Conservation (phyloP, 441 rosid genomes). For the Adansonia gregorii region DNA sequence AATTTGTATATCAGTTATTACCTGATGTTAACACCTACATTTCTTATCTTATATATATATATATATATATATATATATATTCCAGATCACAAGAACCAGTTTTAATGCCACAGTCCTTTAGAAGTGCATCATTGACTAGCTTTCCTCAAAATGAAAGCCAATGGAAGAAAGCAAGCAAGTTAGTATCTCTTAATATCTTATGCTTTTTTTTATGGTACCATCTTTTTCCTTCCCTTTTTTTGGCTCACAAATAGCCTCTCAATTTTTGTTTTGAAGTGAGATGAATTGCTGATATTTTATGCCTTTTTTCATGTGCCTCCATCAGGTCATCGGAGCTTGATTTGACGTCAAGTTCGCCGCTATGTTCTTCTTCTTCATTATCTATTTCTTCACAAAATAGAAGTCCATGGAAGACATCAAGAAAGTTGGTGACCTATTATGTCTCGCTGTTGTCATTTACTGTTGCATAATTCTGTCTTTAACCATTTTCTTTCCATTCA, state of each 20-base stretch:
- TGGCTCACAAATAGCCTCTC: background rate
- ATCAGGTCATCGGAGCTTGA: conserved; percentile 54
- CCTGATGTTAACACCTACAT: background rate
- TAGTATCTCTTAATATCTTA: conserved; percentile 29
- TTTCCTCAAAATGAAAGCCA: conserved; percentile 52
- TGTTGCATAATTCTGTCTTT: conserved; percentile 1
- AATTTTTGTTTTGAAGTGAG: background rate
- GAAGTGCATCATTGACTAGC: conserved; percentile 36
- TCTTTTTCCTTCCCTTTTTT: background rate
- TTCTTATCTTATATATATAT: conserved; percentile 2
- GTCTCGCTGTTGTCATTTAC: conserved; percentile 15
- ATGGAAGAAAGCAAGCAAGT: conserved; percentile 53
- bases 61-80: background rate
- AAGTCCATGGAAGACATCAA: conserved; percentile 45
- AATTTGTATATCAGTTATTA: background rate
- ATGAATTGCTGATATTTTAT: background rate
- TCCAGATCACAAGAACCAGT: conserved; percentile 56
- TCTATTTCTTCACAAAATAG: conserved; percentile 53
- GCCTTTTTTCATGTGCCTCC: background rate
- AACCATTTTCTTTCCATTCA: conserved; percentile 19
- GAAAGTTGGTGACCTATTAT: conserved; percentile 48
- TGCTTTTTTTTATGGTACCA: conserved; percentile 5
- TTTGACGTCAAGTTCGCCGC: conserved; percentile 40
- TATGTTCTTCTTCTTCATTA: conserved; percentile 41
- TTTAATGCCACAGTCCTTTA: conserved; percentile 33